Conservation (phyloP, 164 flowering plant genomes). For the Euptelea pleiosperma region DNA sequence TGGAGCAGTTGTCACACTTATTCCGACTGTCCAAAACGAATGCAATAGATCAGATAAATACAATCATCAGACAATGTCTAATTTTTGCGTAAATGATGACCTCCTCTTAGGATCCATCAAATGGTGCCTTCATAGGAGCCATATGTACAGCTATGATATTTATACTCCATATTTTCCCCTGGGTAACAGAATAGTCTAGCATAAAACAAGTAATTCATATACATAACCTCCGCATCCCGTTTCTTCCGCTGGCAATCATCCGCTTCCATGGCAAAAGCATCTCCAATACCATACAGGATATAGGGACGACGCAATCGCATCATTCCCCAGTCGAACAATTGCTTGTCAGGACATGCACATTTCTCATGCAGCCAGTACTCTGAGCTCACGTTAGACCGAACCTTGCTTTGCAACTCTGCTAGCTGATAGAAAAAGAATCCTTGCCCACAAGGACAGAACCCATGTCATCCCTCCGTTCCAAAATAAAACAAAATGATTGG, state of each 20-base stretch:
- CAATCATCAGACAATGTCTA: too few species aligned
- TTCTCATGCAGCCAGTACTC: slow-evolving; percentile 77
- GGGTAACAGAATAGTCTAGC: background rate
- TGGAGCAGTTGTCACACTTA: background rate
- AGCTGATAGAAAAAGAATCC: slow-evolving; percentile 55
- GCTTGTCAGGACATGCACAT: slow-evolving; percentile 76
- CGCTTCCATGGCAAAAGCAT: slow-evolving; percentile 72
- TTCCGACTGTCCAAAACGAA: background rate
- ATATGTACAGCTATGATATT: too few species aligned
- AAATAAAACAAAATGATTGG: background rate
- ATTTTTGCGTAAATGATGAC: too few species aligned
- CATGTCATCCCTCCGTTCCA: slow-evolving; percentile 26
- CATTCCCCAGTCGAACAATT: slow-evolving; percentile 91
- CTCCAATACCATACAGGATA: slow-evolving; percentile 64
- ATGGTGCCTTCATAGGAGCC: too few species aligned
- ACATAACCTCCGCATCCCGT: slow-evolving; percentile 80
- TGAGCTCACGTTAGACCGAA: slow-evolving; percentile 77
- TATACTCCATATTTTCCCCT: too few species aligned
- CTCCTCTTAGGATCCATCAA: too few species aligned
- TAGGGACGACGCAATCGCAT: slow-evolving; percentile 62
- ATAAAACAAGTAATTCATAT: slow-evolving; percentile 5
- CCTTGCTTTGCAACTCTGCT: slow-evolving; percentile 76
- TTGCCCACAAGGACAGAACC: slow-evolving; percentile 30
- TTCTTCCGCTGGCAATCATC: slow-evolving; percentile 87
- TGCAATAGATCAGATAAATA: background rate